Base-by-base conservation (phyloP, 2,329 filamentous ascomycete genomes). In the Fusarium pseudograminearum region DNA sequence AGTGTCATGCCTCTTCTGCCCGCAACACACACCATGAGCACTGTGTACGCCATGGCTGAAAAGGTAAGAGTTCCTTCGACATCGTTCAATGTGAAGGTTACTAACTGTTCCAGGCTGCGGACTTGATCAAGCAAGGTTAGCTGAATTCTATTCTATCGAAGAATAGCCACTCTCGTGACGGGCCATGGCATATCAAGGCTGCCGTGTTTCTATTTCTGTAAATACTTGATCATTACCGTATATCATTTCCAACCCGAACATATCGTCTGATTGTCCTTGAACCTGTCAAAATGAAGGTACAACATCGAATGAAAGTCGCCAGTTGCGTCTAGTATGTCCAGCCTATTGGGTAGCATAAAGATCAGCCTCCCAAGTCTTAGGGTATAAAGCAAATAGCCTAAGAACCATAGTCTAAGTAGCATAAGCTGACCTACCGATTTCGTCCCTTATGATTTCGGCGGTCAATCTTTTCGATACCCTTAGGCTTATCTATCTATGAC, bases 1-100 rank as follows among this genome's bases (percentile, higher is more conserved):
- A 74, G 74, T 36, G 65, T 76, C 16, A 76, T 76, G 31, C 74
- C 74, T 24, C 54, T 76, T 11, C 57, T 73, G 8, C 68, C 74
- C 8, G 70, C 68, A 5, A 58, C 73, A 5, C 72, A 75, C 11
- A 74, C 73, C 4, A 76, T 75, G 69, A 61, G 68, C 2, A 76
- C 74, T 3, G 73, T 74, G 1, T 76, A 75, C 58, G 73, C 74
- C 5, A 62, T 78, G 45, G 75, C 70, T 12, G 77, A 78, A 45
- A 78, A 72, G 65, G 76, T 67, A 62, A 44, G 47, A 7, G 1
- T 3, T 2, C 1, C 5, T 9, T 6, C 5, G 3, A 5, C 1
- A 33, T 14, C 4, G 6, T 1, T 3, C 0, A 14, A 7, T 2
- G 6, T 3, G 10, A 0, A 12, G 6, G 8, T 30, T 9, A 14